Evolutionary conservation across 805 yeast genomes (phyloP).

Genomic region (Starmerella riodocensis): DNA sequence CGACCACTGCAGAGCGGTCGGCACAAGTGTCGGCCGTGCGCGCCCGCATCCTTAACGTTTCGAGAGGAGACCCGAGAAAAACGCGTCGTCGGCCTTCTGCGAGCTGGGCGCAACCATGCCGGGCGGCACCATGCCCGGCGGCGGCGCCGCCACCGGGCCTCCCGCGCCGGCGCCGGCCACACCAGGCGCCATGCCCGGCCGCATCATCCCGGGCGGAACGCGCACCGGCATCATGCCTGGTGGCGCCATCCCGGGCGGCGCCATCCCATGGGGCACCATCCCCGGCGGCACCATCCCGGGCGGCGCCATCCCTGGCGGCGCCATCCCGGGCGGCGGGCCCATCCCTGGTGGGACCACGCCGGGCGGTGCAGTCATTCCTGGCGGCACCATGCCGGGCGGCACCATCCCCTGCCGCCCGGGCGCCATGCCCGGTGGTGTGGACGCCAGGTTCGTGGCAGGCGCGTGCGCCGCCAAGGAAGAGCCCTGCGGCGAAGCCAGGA

Average conservation of each 20-base stretch:
- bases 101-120: slow-evolving; percentile 1
- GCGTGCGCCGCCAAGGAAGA: no score
- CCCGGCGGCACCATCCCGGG: slow-evolving; percentile 9
- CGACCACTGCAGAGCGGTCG: no score
- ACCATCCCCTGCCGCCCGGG: neutral
- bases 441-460: no score
- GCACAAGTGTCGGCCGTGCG: no score
- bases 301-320: slow-evolving; percentile 7
- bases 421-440: neutral
- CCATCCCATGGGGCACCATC: slow-evolving; percentile 8
- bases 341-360: slow-evolving; percentile 5
- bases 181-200: neutral
- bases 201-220: slow-evolving; percentile 1
- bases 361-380: slow-evolving; percentile 1
- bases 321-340: slow-evolving; percentile 1
- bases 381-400: slow-evolving; percentile 2
- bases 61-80: slow-evolving; percentile 8
- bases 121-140: slow-evolving; percentile 1
- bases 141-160: neutral
- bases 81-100: slow-evolving; percentile 10
- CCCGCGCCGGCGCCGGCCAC: neutral
- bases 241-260: slow-evolving; percentile 4
- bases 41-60: neutral
- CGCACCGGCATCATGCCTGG: slow-evolving; percentile 3
- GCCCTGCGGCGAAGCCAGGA: no score